Conservation (phyloP, 179 eudicot genomes). For the Silene noctiflora region DNA sequence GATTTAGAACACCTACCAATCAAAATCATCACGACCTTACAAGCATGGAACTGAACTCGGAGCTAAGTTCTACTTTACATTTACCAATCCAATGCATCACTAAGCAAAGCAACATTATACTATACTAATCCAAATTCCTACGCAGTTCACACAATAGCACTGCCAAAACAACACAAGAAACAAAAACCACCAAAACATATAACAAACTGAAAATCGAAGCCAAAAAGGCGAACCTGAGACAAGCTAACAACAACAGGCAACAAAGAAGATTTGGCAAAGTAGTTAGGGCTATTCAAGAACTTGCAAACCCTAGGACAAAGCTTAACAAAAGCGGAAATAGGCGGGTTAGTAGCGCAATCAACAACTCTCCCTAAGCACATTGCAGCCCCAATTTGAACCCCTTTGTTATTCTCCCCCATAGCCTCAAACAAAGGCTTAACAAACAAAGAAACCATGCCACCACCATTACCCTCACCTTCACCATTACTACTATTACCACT, state of each 20-base stretch:
- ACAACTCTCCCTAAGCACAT: slow-evolving; percentile 83
- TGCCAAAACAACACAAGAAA: not conserved
- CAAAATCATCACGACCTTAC: not conserved
- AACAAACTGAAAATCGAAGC: not conserved
- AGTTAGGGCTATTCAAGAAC: slow-evolving; percentile 72
- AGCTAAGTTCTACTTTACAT: not conserved
- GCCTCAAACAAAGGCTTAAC: slow-evolving; percentile 90
- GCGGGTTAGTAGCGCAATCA: slow-evolving; percentile 63
- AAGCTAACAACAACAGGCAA: slow-evolving; percentile 76
- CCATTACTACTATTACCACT: not conserved
- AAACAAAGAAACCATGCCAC: slow-evolving; percentile 68
- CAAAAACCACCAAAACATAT: not conserved
- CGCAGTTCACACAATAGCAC: not conserved
- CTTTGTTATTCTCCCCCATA: slow-evolving; percentile 79
- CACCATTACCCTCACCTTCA: slow-evolving; percentile 31
- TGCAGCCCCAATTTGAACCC: slow-evolving; percentile 77
- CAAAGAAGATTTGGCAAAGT: slow-evolving; percentile 72
- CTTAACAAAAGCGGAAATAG: slow-evolving; percentile 62
- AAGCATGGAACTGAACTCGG: not conserved
- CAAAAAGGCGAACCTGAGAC: slow-evolving; percentile 57
- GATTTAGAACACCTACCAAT: not conserved
- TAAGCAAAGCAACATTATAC: not conserved
- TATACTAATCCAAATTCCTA: not conserved
- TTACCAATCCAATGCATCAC: not conserved
- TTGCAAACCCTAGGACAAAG: slow-evolving; percentile 86